Evolutionary conservation across 2,329 filamentous ascomycete genomes (phyloP).

Genomic region (Cercospora zeina): DNA sequence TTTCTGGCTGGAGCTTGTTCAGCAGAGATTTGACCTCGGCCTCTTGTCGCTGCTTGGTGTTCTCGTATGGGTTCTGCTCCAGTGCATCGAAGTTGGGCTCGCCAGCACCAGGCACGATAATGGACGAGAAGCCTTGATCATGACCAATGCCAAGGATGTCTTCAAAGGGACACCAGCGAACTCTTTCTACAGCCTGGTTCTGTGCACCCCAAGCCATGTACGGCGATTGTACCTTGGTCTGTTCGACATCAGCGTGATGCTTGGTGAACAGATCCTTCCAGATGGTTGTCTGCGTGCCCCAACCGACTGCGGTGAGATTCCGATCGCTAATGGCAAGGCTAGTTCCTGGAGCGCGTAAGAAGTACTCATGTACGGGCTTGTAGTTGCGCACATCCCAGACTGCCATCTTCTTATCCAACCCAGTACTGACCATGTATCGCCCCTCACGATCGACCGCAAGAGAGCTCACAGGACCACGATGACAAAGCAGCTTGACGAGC

Average conservation of each 20-base stretch:
- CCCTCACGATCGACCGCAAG: slow-evolving; percentile 85
- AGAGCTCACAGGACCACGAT: slow-evolving; percentile 83
- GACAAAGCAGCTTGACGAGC: slow-evolving; percentile 85
- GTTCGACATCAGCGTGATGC: slow-evolving; percentile 56
- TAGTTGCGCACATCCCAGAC: slow-evolving; percentile 96
- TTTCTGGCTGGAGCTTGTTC: slow-evolving; percentile 93
- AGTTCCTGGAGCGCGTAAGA: slow-evolving; percentile 76
- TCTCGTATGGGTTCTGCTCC: slow-evolving; percentile 95
- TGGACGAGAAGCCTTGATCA: slow-evolving; percentile 79
- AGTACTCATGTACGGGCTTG: slow-evolving; percentile 88
- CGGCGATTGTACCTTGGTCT: slow-evolving; percentile 77
- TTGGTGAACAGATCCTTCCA: slow-evolving; percentile 90
- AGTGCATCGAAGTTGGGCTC: slow-evolving; percentile 95
- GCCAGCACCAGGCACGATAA: slow-evolving; percentile 90
- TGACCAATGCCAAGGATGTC: slow-evolving; percentile 87
- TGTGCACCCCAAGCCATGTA: slow-evolving; percentile 95
- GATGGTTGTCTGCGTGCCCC: slow-evolving; percentile 83
- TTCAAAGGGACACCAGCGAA: slow-evolving; percentile 92
- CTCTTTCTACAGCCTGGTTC: slow-evolving; percentile 74
- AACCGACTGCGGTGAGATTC: slow-evolving; percentile 83
- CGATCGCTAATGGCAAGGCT: slow-evolving; percentile 86
- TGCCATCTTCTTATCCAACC: slow-evolving; percentile 87
- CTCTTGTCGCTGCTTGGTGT: slow-evolving; percentile 86
- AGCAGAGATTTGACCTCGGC: slow-evolving; percentile 84
- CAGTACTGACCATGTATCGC: slow-evolving; percentile 91